Conservation (phyloP, 139 green algal genomes). For the Tetraselmis chui region DNA sequence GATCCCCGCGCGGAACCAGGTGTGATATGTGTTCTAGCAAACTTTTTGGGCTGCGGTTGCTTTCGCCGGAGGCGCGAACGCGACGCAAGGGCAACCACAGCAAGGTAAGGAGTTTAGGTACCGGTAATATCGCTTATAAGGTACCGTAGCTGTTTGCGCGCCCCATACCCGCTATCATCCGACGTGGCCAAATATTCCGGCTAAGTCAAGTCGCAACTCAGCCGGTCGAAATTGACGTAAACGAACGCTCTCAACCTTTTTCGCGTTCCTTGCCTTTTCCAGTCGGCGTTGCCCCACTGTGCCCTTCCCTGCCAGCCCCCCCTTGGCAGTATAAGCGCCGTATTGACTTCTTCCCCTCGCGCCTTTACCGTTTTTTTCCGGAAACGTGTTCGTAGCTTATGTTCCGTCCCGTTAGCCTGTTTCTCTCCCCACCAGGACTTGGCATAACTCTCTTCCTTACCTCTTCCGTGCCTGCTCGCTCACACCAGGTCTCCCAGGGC, state of each 20-base stretch:
- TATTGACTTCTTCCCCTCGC: no score
- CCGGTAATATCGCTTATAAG: neutral
- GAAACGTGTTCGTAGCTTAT: no score
- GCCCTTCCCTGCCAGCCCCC: no score
- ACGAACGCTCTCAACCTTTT: neutral
- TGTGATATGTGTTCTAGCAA: no score
- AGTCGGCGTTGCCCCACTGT: neutral
- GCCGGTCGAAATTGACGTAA: no score
- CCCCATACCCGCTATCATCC: neutral
- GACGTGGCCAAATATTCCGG: neutral
- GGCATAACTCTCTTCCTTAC: neutral
- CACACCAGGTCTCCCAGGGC: no score
- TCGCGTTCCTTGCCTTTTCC: neutral
- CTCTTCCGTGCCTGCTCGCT: neutral
- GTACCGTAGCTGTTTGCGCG: neutral
- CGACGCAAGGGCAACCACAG: no score
- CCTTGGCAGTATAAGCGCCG: no score
- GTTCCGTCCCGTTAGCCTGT: no score
- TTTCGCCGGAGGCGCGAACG: neutral
- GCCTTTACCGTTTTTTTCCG: no score
- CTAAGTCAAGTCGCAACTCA: neutral
- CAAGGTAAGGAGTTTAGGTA: neutral
- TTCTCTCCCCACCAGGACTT: neutral
- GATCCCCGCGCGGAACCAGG: no score
- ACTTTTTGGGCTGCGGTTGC: neutral